These are phyloP conservation scores for Vigna reflexopilosa DNA, from an alignment of 306 rosid species.

Conservation along the genomic window DNA sequence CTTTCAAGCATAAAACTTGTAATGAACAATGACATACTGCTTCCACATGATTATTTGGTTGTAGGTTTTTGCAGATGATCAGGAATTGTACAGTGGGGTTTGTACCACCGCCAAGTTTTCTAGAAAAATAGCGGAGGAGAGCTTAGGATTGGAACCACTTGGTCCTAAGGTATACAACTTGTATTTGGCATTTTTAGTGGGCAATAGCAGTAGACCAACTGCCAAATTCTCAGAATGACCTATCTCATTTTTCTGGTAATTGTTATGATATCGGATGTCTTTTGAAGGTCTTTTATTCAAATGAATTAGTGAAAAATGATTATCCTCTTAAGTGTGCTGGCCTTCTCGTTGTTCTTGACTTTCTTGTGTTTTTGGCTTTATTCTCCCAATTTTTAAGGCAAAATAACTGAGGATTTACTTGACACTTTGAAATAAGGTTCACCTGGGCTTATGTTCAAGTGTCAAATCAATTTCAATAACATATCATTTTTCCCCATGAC, in stretches of 20 bases:
- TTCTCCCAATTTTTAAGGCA: slow-evolving; percentile 5
- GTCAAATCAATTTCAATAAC: background rate
- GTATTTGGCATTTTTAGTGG: slow-evolving; percentile 24
- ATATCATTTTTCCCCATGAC: slow-evolving; percentile 18
- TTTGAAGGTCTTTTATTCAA: slow-evolving; percentile 15
- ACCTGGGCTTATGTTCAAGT: background rate
- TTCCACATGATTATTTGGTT: slow-evolving; percentile 43
- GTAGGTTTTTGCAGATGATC: slow-evolving; percentile 70
- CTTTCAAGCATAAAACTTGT: slow-evolving; percentile 33
- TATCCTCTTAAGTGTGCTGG: slow-evolving; percentile 12
- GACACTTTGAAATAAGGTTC: slow-evolving; percentile 16
- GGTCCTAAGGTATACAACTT: slow-evolving; percentile 66
- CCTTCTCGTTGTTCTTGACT: background rate
- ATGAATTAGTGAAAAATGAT: background rate
- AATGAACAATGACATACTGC: slow-evolving; percentile 21
- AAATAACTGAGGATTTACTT: background rate
- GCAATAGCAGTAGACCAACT: slow-evolving; percentile 11
- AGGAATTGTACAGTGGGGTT: slow-evolving; percentile 44
- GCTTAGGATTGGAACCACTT: slow-evolving; percentile 73
- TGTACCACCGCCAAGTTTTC: slow-evolving; percentile 36
- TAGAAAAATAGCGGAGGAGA: slow-evolving; percentile 58
- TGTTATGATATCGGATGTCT: slow-evolving; percentile 14
- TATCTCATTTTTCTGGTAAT: background rate
- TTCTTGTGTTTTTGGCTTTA: background rate
- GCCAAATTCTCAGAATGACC: slow-evolving; percentile 13